phyloP scores from a whole-genome alignment of 371 early-diverging fungal species.

The Apophysomyces ossiformis region DNA sequence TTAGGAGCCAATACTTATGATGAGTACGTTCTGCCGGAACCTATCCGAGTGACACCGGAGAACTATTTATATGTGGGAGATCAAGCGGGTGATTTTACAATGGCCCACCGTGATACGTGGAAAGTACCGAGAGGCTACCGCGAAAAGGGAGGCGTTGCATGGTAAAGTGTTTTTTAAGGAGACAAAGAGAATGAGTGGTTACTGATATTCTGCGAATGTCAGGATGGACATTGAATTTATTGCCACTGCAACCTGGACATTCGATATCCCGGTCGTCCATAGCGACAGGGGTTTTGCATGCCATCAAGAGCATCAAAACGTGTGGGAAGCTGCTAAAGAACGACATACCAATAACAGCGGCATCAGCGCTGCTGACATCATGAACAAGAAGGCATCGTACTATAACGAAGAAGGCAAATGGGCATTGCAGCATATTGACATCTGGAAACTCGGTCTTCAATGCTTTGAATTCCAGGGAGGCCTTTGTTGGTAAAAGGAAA shows the following conservation, averaged over 20 bases:
- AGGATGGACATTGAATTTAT: conserved; percentile 54
- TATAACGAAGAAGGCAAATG: conserved; percentile 42
- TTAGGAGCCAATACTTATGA: conserved; percentile 43
- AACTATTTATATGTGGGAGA: conserved; percentile 37
- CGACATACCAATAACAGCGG: conserved; percentile 30
- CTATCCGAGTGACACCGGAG: conserved; percentile 28
- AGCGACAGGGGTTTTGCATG: conserved; percentile 39
- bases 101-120: conserved; percentile 55
- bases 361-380: conserved; percentile 33
- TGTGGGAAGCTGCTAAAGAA: conserved; percentile 43
- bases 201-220: background rate
- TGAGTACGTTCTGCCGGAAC: conserved; percentile 30
- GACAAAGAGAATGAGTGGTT: too few species aligned
- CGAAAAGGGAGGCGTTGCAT: conserved; percentile 49
- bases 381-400: conserved; percentile 27
- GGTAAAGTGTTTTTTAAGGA: conserved; percentile 24
- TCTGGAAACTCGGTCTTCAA: conserved; percentile 44
- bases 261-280: conserved; percentile 39
- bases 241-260: conserved; percentile 41
- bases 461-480: conserved; percentile 47
- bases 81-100: conserved; percentile 52
- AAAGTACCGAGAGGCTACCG: conserved; percentile 42
- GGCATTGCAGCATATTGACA: conserved; percentile 44
- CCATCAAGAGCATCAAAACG: conserved; percentile 49
- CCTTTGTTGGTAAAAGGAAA: conserved; percentile 30